Evolutionary conservation across 257 asterid species (phyloP), one percentile per base, ranked within the genome.

Genomic region (Cordia subcordata): DNA sequence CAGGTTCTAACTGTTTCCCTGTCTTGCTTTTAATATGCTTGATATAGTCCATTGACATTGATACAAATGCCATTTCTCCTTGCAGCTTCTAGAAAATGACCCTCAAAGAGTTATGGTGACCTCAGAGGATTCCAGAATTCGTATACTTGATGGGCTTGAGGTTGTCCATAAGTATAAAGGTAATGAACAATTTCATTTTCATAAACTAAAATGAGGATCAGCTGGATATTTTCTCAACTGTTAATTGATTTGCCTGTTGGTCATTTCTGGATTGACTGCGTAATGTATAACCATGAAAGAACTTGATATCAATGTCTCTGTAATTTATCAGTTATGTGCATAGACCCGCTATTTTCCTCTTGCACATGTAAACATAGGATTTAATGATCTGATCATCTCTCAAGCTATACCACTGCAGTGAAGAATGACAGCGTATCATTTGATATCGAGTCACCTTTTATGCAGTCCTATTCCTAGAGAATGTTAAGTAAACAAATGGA

Each of bases 81-180:
- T 63, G 66, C 85, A 87, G 96, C 87, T 81, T 76, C 68, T 81
- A 35, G 68, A 69, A 16, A 70, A 65, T 8, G 75, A 74, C 64
- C 58, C 85, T 47, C 78, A 14, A 39, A 81, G 85, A 63, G 72
- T 84, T 69, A 83, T 91, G 98, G 72, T 91, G 33, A 84, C 96
- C 13, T 88, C 94, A 0, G 88, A 78, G 64, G 98, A 85, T 75
- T 85, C 98, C 52, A 91, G 71, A 76, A 82, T 91, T 51, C 85
- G 87, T 1, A 74, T 88, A 55, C 90, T 91, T 21, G 92, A 91
- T 39, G 95, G 92, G 66, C 66, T 75, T n/a, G 88, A 85, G 58
- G 63, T 82, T 66, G 88, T 91, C 63, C 81, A 67, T 58, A 88
- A 91, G 65, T 88, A 88, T 77, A 85, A 61, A 88, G 96, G 97